Evolutionary conservation across 441 rosid species (phyloP).

Genomic region (Populus hybrid): DNA sequence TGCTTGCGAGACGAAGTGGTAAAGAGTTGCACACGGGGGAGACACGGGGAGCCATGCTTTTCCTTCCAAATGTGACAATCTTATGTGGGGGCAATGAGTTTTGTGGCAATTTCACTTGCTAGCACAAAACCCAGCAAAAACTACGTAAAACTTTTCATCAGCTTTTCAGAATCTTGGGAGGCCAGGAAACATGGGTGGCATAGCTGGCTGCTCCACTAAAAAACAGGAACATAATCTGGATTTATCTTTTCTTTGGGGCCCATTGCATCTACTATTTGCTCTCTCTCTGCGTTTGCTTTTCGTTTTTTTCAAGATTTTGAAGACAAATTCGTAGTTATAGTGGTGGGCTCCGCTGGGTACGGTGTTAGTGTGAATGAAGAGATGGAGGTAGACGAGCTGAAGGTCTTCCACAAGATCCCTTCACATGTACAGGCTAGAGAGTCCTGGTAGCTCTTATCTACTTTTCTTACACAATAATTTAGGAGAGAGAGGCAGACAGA

Average conservation of each 20-base stretch:
- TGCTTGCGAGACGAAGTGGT: not conserved
- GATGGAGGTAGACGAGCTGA: slow-evolving; percentile 3
- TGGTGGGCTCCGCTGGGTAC: not conserved
- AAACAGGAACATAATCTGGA: slow-evolving; percentile 27
- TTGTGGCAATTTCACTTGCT: not conserved
- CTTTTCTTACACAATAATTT: slow-evolving; percentile 22
- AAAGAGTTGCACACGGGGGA: slow-evolving; percentile 6
- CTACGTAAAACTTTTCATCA: not conserved
- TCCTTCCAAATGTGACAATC: slow-evolving; percentile 1
- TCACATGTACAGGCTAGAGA: not conserved
- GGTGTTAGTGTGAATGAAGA: slow-evolving; percentile 15
- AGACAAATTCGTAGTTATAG: slow-evolving; percentile 16
- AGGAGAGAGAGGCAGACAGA: slow-evolving; percentile 13
- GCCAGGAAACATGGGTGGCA: not conserved
- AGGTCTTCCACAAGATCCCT: not conserved
- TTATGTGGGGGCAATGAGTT: not conserved
- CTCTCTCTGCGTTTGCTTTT: not conserved
- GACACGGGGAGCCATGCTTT: slow-evolving; percentile 2
- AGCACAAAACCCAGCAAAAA: slow-evolving; percentile 9
- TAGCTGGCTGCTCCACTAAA: slow-evolving; percentile 36
- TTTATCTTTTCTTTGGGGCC: slow-evolving; percentile 11
- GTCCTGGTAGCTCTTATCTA: not conserved
- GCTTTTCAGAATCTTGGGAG: slow-evolving; percentile 23
- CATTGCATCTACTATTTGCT: not conserved
- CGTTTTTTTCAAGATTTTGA: slow-evolving; percentile 15